phyloP scores from a whole-genome alignment of 345 rosid species.

The Durio zibethinus region DNA sequence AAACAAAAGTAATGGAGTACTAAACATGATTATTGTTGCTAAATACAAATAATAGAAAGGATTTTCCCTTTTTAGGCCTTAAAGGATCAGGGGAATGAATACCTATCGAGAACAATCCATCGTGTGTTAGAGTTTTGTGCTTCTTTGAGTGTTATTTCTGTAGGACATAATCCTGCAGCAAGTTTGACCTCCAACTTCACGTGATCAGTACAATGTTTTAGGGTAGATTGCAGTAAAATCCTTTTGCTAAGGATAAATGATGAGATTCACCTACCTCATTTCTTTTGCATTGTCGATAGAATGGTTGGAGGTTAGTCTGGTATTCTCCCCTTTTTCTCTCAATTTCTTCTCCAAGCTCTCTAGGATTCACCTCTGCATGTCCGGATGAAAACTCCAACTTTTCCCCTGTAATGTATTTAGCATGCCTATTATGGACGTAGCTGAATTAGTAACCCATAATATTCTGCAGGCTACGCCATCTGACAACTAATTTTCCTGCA shows the following conservation, averaged over 20 bases:
- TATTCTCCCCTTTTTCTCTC: constrained; percentile 37
- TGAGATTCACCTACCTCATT: constrained; percentile 31
- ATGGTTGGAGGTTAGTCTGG: constrained; percentile 37
- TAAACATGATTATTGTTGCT: too few species aligned
- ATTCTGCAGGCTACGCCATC: not conserved
- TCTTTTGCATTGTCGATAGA: constrained; percentile 39
- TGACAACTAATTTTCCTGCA: not conserved
- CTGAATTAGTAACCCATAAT: not conserved
- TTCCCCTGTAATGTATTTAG: constrained; percentile 34
- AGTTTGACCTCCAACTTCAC: constrained; percentile 55
- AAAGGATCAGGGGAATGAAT: not conserved
- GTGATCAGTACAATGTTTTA: constrained; percentile 21
- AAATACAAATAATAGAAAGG: too few species aligned
- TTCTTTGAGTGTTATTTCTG: constrained; percentile 36
- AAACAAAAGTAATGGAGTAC: not conserved
- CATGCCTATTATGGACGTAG: not conserved
- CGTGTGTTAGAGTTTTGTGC: constrained; percentile 37
- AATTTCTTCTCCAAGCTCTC: constrained; percentile 44
- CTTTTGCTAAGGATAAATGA: not conserved
- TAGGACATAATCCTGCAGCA: constrained; percentile 43
- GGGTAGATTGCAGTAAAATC: not conserved
- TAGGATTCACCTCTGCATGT: constrained; percentile 36
- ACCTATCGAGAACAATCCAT: constrained; percentile 56
- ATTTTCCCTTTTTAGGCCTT: too few species aligned
- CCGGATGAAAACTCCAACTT: constrained; percentile 35